Conservation (phyloP, 768 basidiomycete species). For the Baorangia bicolor region DNA sequence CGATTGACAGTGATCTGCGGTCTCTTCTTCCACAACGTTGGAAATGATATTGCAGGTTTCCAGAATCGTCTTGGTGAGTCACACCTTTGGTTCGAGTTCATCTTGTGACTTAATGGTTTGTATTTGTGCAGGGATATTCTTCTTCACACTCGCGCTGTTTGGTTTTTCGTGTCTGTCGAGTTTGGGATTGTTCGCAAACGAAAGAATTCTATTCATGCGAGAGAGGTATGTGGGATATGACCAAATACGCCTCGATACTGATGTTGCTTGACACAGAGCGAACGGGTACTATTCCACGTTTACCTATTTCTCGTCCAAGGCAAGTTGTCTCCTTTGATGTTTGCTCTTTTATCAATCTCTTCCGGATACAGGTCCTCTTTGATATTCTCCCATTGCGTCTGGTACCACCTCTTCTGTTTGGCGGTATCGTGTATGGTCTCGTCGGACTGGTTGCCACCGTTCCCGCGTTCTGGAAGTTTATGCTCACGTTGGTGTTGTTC, state of each 20-base stretch:
- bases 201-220: conserved; percentile 96
- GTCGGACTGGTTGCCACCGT: conserved; percentile 94
- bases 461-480: conserved; percentile 95
- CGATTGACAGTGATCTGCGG: conserved; percentile 73
- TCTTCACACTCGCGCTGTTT: conserved; percentile 95
- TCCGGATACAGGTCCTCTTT: conserved; percentile 70
- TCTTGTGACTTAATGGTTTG: background rate
- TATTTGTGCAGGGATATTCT: conserved; percentile 71
- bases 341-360: background rate
- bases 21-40: conserved; percentile 87
- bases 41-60: conserved; percentile 94
- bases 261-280: conserved; percentile 49
- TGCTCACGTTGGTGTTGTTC: conserved; percentile 93
- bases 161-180: conserved; percentile 97
- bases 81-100: background rate
- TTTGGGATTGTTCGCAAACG: conserved; percentile 90
- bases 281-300: conserved; percentile 98
- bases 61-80: conserved; percentile 84
- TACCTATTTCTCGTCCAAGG: conserved; percentile 96
- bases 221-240: conserved; percentile 62
- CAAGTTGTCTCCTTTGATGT: conserved; percentile 16
- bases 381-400: conserved; percentile 94
- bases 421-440: conserved; percentile 92
- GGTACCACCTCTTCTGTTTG: conserved; percentile 93
- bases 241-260: background rate